phyloP scores from a whole-genome alignment of 352 stramenopile genomes.

The Aphanomyces cochlioides region DNA sequence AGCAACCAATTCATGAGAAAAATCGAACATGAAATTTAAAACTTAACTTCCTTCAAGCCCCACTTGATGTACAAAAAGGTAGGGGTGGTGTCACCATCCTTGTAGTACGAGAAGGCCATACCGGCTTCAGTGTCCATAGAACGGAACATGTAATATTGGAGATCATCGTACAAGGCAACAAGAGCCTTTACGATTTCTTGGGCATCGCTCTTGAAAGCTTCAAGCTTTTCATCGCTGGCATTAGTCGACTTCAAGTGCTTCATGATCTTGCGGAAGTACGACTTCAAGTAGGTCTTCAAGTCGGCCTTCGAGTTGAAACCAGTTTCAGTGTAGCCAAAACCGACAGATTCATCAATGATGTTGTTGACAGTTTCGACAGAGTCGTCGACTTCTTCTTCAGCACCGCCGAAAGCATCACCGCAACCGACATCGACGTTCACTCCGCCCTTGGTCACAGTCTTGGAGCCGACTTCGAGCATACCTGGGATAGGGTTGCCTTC shows the following conservation, averaged over 20 bases:
- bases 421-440: constrained; percentile 59
- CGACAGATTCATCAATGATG: constrained; percentile 51
- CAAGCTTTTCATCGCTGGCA: constrained; percentile 45
- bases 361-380: constrained; percentile 64
- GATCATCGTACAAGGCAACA: constrained; percentile 56
- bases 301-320: constrained; percentile 60
- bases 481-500: constrained; percentile 51
- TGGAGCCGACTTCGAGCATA: constrained; percentile 56
- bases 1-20: not conserved
- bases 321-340: constrained; percentile 60
- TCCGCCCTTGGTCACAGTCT: constrained; percentile 50
- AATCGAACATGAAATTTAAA: constrained; percentile 40
- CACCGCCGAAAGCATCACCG: constrained; percentile 55
- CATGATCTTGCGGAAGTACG: constrained; percentile 63
- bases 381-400: constrained; percentile 43
- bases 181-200: constrained; percentile 69
- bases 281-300: constrained; percentile 70
- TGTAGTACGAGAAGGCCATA: constrained; percentile 63
- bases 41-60: constrained; percentile 69
- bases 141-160: constrained; percentile 71
- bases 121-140: constrained; percentile 58
- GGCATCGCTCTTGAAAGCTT: constrained; percentile 55
- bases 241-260: constrained; percentile 53
- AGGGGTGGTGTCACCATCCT: constrained; percentile 48
- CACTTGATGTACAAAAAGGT: constrained; percentile 68